Evolutionary conservation across 148 eudicot species (phyloP), one percentile per base, ranked within the genome.

Genomic region (Rhododendron henanense): DNA sequence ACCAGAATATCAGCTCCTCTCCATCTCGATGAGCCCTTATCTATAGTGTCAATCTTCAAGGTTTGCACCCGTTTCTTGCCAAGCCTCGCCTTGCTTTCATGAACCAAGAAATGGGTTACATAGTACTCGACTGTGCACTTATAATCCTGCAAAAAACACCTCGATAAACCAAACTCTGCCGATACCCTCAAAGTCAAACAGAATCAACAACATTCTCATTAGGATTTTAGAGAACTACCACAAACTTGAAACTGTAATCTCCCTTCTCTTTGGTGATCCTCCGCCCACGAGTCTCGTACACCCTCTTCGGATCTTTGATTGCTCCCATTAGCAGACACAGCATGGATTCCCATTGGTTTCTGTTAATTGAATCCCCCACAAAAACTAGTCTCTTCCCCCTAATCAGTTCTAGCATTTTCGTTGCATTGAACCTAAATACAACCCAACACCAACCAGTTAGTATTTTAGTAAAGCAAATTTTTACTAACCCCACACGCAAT

Each of bases 281-380:
- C 85, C 99, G 89, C 73, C 98, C 92, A 4, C 85, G 99, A 33
- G 95, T 88, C 92, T 97, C 99, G 45, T 94, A 95, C 3, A 95
- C 99, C 84, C 89, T 97, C 87, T 73, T 97, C 0, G 94, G 96
- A 90, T 97, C 96, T 90, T 92, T 90, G 16, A 96, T 90, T 53
- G 92, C 98, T 89, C 94, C 93, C 93, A 92, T 88, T 61, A 97
- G 87, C 89, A 97, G 85, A 89, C 99, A 97, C 76, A 97, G 89
- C 94, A 97, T 89, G 31, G 99, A 97, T 41, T 97, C 99, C 99
- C 98, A 95, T 87, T 97, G 99, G 79, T 97, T 97, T 87, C 99
- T 91, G 82, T 95, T 96, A 33, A 96, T 90, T 5, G 99, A 96
- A 90, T 96, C 99, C 75, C 99, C 99, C 63, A 94, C 95, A 87